Evolutionary conservation across 1,139 yeast species (phyloP).

Genomic region (Lodderomyces oxycetoniae): DNA sequence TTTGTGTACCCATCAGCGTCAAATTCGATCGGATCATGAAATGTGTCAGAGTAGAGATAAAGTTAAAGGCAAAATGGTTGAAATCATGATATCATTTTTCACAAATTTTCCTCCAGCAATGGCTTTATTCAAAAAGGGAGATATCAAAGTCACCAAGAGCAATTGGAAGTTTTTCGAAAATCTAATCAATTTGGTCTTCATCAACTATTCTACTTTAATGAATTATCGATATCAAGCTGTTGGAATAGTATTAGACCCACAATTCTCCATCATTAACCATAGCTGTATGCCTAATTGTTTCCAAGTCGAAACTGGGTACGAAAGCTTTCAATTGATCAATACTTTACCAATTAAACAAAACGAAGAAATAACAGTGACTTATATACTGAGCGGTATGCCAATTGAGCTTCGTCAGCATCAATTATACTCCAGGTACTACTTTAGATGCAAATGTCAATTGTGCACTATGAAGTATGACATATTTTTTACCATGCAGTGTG

Average conservation of each 20-base stretch:
- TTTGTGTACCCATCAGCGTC: slow-evolving; percentile 12
- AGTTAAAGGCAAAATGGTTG: slow-evolving; percentile 7
- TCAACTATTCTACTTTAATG: slow-evolving; percentile 10
- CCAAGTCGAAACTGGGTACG: slow-evolving; percentile 13
- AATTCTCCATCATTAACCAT: slow-evolving; percentile 29
- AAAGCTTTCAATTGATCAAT: slow-evolving; percentile 13
- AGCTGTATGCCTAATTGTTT: slow-evolving; percentile 29
- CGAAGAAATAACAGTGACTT: slow-evolving; percentile 28
- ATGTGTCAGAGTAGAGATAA: slow-evolving; percentile 4
- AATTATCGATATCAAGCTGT: slow-evolving; percentile 16
- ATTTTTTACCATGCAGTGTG: slow-evolving; percentile 21
- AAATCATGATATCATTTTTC: slow-evolving; percentile 6
- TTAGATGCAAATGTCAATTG: slow-evolving; percentile 27
- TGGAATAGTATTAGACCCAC: slow-evolving; percentile 34
- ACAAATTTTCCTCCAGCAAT: slow-evolving; percentile 6
- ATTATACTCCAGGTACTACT: slow-evolving; percentile 19
- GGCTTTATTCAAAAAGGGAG: slow-evolving; percentile 4
- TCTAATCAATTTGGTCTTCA: slow-evolving; percentile 10
- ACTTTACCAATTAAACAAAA: slow-evolving; percentile 17
- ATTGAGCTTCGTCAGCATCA: slow-evolving; percentile 10
- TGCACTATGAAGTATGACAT: slow-evolving; percentile 21
- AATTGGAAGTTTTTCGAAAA: slow-evolving; percentile 14
- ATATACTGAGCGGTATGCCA: slow-evolving; percentile 15
- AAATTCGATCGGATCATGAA: slow-evolving; percentile 7
- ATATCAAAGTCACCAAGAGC: slow-evolving; percentile 5